phyloP scores from a whole-genome alignment of 768 basidiomycete genomes.

The Trametes sanguinea region DNA sequence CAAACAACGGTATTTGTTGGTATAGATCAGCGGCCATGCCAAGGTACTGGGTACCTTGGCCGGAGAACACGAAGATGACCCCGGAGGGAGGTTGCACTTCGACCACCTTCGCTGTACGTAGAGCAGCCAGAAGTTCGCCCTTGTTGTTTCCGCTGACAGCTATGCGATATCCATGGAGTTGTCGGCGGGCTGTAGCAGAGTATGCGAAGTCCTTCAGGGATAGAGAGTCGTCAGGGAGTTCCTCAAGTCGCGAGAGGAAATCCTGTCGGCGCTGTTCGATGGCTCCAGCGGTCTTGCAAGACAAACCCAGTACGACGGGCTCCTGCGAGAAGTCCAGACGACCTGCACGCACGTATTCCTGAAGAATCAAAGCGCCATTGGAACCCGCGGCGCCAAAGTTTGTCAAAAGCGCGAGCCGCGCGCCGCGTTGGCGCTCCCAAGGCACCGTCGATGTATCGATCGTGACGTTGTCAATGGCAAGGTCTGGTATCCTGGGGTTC shows the following conservation, averaged over 20 bases:
- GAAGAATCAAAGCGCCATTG: slow-evolving; percentile 61
- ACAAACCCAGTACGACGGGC: slow-evolving; percentile 57
- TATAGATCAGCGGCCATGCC: slow-evolving; percentile 68
- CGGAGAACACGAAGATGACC: slow-evolving; percentile 70
- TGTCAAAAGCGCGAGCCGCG: slow-evolving; percentile 62
- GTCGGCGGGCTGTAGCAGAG: slow-evolving; percentile 66
- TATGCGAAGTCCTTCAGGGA: slow-evolving; percentile 60
- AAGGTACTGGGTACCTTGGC: slow-evolving; percentile 68
- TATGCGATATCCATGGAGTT: slow-evolving; percentile 54
- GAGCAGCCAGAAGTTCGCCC: slow-evolving; percentile 48
- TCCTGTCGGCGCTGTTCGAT: slow-evolving; percentile 49
- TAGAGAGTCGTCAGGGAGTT: slow-evolving; percentile 25
- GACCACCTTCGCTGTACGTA: slow-evolving; percentile 40
- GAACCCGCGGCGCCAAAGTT: slow-evolving; percentile 80
- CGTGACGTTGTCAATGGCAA: slow-evolving; percentile 48
- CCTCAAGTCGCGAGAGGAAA: slow-evolving; percentile 52
- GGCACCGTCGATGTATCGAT: slow-evolving; percentile 44
- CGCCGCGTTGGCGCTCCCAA: slow-evolving; percentile 45
- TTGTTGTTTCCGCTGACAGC: slow-evolving; percentile 46
- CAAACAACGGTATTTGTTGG: slow-evolving; percentile 48
- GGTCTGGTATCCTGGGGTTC: slow-evolving; percentile 56
- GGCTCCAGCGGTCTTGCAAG: slow-evolving; percentile 54
- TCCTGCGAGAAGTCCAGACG: not conserved
- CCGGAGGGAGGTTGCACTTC: slow-evolving; percentile 34
- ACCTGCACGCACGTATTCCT: slow-evolving; percentile 41